Evolutionary conservation across 2,329 filamentous ascomycete species (phyloP).

Genomic region (Trematosphaeria pertusa): DNA sequence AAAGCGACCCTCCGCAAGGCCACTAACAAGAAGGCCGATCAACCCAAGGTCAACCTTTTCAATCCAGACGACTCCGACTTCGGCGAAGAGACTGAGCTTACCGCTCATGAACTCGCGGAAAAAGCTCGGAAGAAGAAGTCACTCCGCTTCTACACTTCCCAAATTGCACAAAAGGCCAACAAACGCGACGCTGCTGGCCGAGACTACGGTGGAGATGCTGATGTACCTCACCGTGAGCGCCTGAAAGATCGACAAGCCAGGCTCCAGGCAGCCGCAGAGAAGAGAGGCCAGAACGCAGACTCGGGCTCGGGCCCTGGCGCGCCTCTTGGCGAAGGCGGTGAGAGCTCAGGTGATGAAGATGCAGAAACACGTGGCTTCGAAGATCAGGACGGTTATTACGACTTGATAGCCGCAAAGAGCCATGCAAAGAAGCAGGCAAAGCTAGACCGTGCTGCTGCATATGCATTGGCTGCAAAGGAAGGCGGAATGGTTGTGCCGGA

Average conservation of each 20-base stretch:
- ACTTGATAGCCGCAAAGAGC: conserved; percentile 77
- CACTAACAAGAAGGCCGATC: conserved; percentile 32
- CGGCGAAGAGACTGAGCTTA: conserved; percentile 84
- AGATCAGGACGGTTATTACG: conserved; percentile 81
- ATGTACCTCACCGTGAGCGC: conserved; percentile 88
- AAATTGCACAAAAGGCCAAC: conserved; percentile 93
- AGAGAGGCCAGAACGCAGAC: conserved; percentile 71
- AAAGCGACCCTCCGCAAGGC: conserved; percentile 57
- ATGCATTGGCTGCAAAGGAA: conserved; percentile 61
- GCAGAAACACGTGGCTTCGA: conserved; percentile 58
- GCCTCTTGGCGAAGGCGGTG: conserved; percentile 70
- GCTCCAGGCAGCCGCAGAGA: conserved; percentile 87
- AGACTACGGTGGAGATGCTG: conserved; percentile 78
- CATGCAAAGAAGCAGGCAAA: conserved; percentile 75
- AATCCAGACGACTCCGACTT: conserved; percentile 82
- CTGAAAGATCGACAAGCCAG: conserved; percentile 84
- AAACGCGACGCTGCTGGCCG: conserved; percentile 77
- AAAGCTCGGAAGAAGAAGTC: conserved; percentile 91
- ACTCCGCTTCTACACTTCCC: conserved; percentile 96
- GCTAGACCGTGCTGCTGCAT: conserved; percentile 68
- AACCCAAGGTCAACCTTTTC: conserved; percentile 42
- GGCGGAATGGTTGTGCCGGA: conserved; percentile 69
- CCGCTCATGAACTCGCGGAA: conserved; percentile 79
- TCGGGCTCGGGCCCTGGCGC: conserved; percentile 61
- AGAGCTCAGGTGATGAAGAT: conserved; percentile 70